These are phyloP conservation scores for Arachis stenosperma DNA, from an alignment of 306 rosid species.

Conservation along the genomic window DNA sequence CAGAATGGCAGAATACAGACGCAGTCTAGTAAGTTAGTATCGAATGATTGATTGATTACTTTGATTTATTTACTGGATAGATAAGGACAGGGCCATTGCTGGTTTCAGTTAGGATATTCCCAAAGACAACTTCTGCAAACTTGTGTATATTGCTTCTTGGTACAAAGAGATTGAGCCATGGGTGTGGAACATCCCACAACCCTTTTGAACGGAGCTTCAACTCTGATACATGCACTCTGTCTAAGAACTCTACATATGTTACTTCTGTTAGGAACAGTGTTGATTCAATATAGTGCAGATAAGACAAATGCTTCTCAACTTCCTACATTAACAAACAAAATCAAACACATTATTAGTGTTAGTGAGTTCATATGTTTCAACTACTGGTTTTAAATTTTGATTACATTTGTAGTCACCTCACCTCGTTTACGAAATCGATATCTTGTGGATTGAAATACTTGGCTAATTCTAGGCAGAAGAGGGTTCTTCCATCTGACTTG, in stretches of 20 bases:
- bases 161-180: slow-evolving; percentile 96
- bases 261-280: slow-evolving; percentile 82
- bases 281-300: slow-evolving; percentile 70
- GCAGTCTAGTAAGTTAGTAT: too few relatives aligned
- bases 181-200: slow-evolving; percentile 95
- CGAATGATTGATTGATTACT: slow-evolving; percentile 38
- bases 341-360: neutral
- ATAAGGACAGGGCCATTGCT: slow-evolving; percentile 80
- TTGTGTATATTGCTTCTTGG: slow-evolving; percentile 80
- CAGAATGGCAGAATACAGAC: too few relatives aligned
- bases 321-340: slow-evolving; percentile 58
- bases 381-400: too few relatives aligned
- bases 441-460: slow-evolving; percentile 67
- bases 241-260: slow-evolving; percentile 76
- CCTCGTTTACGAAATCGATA: slow-evolving; percentile 57
- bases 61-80: slow-evolving; percentile 92
- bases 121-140: slow-evolving; percentile 80
- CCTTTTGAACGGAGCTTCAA: slow-evolving; percentile 86
- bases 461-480: slow-evolving; percentile 87
- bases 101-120: slow-evolving; percentile 72
- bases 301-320: slow-evolving; percentile 51
- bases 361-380: too few relatives aligned
- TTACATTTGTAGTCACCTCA: slow-evolving; percentile 18
- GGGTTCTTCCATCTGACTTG: slow-evolving; percentile 86
- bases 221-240: slow-evolving; percentile 91